Evolutionary conservation across 805 yeast genomes (phyloP), one percentile per base, ranked within the genome.

Genomic region (Scheffersomyces lignosus): DNA sequence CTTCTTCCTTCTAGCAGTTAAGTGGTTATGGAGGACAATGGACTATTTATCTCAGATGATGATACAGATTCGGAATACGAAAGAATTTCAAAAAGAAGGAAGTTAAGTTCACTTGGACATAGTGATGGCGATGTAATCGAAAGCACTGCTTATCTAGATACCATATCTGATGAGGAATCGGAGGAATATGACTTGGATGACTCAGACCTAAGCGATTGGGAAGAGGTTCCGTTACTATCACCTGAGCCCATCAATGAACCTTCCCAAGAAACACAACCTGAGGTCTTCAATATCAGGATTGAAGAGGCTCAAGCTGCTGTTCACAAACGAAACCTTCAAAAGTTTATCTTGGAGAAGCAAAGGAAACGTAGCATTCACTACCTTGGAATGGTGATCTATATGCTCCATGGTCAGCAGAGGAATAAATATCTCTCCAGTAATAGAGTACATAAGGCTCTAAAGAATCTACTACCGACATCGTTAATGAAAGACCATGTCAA

Each of bases 371-470:
- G 31, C 8, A 22, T 41, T 23, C 52, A 38, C 45, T 41, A 51
- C 33, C 36, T 62, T n/a, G 52, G 55, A 4, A 47, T 62, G 40
- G 41, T 49, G 3, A 23, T 53, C 2, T 62, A 58, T 33, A 48
- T 55, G 32, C 30, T 44, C 9, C 56, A 51, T 43, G 56, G 49
- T 1, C 33, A 33, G 14, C 25, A 33, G 17, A 31, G 68, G 27
- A 62, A 62, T 32, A 27, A 34, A 4, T 45, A 52, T 38, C 37
- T 62, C 3, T 49, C 48, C 5, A 24, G 45, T 26, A 31, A 33
- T n/a, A 38, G 30, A 18, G 53, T 60, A 4, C 47, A 36, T 4
- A 58, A 49, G 34, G 27, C 34, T 12, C 29, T 62, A 13, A 57
- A 51, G 36, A 58, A 52, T 29, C 29, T 56, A 6, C 42, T 62